Percentiles rank a stretch among this genome's conserved stretches.
phyloP scores from a whole-genome alignment of 176 grass and related monocot species.

The Alloteropsis semialata region DNA sequence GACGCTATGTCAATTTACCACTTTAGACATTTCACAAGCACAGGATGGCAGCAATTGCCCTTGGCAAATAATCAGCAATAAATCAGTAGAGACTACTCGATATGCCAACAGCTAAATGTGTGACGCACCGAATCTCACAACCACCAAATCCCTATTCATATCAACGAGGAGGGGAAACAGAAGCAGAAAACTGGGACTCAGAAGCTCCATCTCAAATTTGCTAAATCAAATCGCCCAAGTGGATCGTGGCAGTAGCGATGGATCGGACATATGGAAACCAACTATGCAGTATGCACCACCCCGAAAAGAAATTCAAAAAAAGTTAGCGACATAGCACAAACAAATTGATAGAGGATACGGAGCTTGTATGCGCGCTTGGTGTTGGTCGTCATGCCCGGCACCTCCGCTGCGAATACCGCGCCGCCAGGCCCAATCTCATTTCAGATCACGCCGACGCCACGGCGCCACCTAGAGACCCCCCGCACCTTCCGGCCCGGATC shows the following conservation, averaged over 20 bases:
- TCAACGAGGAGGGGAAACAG: neutral
- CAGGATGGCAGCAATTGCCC: neutral
- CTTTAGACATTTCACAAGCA: neutral
- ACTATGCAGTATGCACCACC: constrained; percentile 1
- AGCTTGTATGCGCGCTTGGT: constrained; percentile 99
- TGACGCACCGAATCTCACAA: neutral
- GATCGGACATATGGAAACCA: neutral
- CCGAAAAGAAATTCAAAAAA: constrained; percentile 8
- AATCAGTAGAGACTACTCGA: neutral
- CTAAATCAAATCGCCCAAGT: neutral
- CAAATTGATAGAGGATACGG: constrained; percentile 73
- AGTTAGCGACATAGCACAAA: neutral
- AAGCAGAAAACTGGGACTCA: neutral
- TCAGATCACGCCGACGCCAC: constrained; percentile 63
- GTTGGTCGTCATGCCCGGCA: constrained; percentile 73
- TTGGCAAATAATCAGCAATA: neutral
- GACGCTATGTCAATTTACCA: neutral
- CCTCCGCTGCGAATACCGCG: constrained; percentile 22
- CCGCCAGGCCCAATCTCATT: constrained; percentile 48
- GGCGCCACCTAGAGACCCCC: constrained; percentile 1
- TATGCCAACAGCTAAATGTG: neutral
- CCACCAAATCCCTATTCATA: neutral
- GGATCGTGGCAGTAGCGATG: neutral
- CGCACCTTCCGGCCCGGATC: constrained; percentile 40
- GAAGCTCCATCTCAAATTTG: neutral